Conservation (phyloP, 345 rosid genomes). For the Sisymbrium altissimum region DNA sequence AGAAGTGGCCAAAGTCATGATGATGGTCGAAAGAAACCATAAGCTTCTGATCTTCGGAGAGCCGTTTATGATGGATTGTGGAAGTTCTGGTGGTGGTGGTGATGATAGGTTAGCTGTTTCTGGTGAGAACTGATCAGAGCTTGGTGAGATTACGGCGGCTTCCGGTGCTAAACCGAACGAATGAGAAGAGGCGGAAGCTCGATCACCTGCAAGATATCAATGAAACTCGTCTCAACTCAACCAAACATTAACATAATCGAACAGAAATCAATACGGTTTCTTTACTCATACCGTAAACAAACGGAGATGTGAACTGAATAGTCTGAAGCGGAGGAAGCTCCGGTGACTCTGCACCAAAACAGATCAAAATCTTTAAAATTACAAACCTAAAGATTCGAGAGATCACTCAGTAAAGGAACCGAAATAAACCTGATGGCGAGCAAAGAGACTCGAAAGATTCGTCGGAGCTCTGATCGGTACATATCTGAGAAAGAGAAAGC, state of each 20-base stretch:
- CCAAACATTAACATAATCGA: background rate
- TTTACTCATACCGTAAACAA: constrained; percentile 29
- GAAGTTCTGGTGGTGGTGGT: constrained; percentile 12
- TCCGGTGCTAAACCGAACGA: constrained; percentile 23
- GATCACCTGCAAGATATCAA: constrained; percentile 31
- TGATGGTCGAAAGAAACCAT: constrained; percentile 13
- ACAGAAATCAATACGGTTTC: too few species aligned
- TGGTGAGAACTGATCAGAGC: constrained; percentile 25
- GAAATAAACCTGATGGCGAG: constrained; percentile 35
- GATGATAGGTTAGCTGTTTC: constrained; percentile 13
- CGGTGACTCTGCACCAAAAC: constrained; percentile 34
- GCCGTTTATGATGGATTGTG: background rate
- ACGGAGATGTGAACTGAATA: constrained; percentile 34
- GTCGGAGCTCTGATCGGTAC: constrained; percentile 22
- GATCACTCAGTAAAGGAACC: background rate
- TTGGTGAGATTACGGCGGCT: constrained; percentile 10
- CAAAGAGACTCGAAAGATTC: constrained; percentile 49
- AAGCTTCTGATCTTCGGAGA: background rate
- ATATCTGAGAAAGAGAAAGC: constrained; percentile 50
- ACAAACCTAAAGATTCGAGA: background rate
- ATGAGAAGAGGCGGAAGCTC: constrained; percentile 16
- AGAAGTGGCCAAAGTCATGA: background rate
- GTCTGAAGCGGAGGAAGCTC: constrained; percentile 48
- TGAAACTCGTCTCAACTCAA: constrained; percentile 9
- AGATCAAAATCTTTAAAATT: background rate